Evolutionary conservation across 2,329 filamentous ascomycete species (phyloP).

Genomic region (Daldinia sp.): DNA sequence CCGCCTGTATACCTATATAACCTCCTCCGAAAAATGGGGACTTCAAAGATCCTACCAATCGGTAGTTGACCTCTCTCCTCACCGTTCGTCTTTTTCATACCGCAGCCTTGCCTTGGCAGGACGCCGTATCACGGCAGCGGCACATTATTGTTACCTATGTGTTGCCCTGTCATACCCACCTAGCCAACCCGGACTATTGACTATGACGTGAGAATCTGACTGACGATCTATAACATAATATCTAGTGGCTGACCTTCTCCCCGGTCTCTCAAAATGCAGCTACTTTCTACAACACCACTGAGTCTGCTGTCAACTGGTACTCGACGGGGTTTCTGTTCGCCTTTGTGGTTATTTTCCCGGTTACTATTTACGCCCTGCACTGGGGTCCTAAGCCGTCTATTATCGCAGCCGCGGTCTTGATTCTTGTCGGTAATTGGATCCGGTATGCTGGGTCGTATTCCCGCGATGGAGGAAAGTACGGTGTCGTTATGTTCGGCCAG

Average conservation of each 20-base stretch:
- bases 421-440: slow-evolving; percentile 89
- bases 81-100: slow-evolving; percentile 10
- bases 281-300: slow-evolving; percentile 76
- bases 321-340: slow-evolving; percentile 87
- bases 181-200: not conserved
- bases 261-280: slow-evolving; percentile 80
- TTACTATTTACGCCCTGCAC: slow-evolving; percentile 80
- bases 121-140: slow-evolving; percentile 2
- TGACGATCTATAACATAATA: not conserved
- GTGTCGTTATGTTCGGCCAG: slow-evolving; percentile 87
- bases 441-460: slow-evolving; percentile 75
- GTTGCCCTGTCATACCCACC: not conserved
- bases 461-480: slow-evolving; percentile 69
- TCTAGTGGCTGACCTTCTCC: slow-evolving; percentile 89
- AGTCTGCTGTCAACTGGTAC: slow-evolving; percentile 89
- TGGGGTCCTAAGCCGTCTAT: slow-evolving; percentile 82
- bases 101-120: slow-evolving; percentile 17
- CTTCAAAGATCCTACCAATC: slow-evolving; percentile 20
- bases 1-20: not conserved
- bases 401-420: slow-evolving; percentile 73
- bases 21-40: not conserved
- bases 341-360: slow-evolving; percentile 76
- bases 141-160: not conserved
- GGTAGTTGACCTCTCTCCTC: not conserved
- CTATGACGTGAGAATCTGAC: not conserved